Conservation (phyloP, 331 rosid genomes). For the Quercus tomentella region DNA sequence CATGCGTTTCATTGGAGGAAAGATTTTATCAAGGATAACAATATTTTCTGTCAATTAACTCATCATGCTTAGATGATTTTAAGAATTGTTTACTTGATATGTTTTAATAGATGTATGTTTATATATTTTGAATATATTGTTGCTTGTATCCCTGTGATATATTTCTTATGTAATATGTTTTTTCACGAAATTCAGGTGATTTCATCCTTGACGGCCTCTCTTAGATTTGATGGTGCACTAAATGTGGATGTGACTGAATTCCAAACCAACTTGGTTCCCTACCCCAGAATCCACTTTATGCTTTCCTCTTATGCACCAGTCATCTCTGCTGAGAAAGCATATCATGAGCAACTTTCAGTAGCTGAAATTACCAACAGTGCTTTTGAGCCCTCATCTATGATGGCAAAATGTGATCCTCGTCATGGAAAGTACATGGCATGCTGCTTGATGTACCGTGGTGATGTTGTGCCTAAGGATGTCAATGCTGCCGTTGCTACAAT, state of each 20-base stretch:
- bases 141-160: no score
- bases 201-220: slow-evolving; percentile 84
- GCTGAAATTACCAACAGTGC: slow-evolving; percentile 92
- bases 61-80: no score
- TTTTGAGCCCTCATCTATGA: slow-evolving; percentile 92
- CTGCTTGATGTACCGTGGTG: slow-evolving; percentile 92
- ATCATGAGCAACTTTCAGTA: slow-evolving; percentile 86
- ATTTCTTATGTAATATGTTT: background rate
- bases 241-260: slow-evolving; percentile 90
- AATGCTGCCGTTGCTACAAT: slow-evolving; percentile 91
- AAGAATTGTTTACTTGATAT: no score
- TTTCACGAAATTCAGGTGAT: slow-evolving; percentile 52
- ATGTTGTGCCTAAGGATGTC: slow-evolving; percentile 87
- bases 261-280: slow-evolving; percentile 90
- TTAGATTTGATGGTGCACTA: slow-evolving; percentile 86
- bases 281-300: slow-evolving; percentile 90
- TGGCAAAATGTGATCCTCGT: slow-evolving; percentile 96
- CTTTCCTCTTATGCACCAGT: slow-evolving; percentile 92
- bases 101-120: no score
- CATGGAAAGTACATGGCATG: slow-evolving; percentile 95
- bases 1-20: no score
- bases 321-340: slow-evolving; percentile 82
- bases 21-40: no score
- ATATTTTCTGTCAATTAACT: no score
- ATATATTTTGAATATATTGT: no score